A percentile compares a stretch with the other conserved stretches of the same genome.
These are phyloP conservation scores for Sugiyamaella neomexicana DNA, from an alignment of 1,139 yeast genomes.

Conservation along the genomic window DNA sequence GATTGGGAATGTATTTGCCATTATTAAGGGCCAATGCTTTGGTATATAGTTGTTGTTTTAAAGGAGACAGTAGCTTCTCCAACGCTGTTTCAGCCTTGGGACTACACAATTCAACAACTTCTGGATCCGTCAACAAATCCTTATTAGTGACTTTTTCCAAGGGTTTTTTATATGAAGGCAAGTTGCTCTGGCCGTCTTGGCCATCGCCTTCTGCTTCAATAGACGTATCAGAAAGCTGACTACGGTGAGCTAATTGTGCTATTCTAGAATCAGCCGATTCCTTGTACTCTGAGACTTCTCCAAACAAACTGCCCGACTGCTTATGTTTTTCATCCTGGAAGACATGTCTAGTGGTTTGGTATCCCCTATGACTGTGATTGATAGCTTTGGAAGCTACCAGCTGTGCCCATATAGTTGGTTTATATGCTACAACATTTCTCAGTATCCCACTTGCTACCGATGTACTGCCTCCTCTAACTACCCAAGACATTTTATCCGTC, in stretches of 20 bases:
- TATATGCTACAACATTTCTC: conserved; percentile 1
- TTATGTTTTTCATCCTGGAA: neutral
- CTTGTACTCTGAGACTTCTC: conserved; percentile 28
- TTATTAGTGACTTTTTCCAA: conserved; percentile 22
- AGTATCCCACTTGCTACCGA: conserved; percentile 2
- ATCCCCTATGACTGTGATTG: neutral
- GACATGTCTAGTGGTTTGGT: neutral
- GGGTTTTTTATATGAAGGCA: conserved; percentile 11
- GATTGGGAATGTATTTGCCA: conserved; percentile 74
- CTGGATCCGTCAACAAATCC: conserved; percentile 29
- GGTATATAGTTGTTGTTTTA: conserved; percentile 65
- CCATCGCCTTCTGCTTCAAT: conserved; percentile 13
- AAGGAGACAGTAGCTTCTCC: conserved; percentile 61
- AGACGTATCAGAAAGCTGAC: conserved; percentile 11
- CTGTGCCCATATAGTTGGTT: neutral
- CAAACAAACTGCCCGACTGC: conserved; percentile 28
- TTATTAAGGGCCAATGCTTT: conserved; percentile 53
- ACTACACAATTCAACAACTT: conserved; percentile 26
- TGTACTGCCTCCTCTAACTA: conserved; percentile 5
- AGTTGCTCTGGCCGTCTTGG: too few species aligned
- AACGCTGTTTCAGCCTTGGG: conserved; percentile 39
- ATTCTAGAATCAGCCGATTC: conserved; percentile 25
- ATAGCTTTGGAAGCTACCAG: neutral
- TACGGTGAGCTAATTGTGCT: conserved; percentile 23
- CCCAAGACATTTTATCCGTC: conserved; percentile 10